Evolutionary conservation across 139 green algal species (phyloP), one percentile per base, ranked within the genome.

Genomic region (Chlamydomonas asymmetrica): DNA sequence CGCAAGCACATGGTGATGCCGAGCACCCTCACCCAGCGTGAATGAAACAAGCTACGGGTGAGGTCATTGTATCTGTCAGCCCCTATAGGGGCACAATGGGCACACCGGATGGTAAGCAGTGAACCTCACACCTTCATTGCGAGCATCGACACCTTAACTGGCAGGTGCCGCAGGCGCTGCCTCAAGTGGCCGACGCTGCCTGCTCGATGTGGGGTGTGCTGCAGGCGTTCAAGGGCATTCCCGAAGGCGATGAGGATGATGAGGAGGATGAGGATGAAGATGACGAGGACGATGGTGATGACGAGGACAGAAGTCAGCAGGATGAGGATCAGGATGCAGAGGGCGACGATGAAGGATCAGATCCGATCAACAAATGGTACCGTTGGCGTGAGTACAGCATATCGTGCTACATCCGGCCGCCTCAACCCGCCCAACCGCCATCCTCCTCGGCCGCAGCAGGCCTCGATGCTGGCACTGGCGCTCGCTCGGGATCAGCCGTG

Each of bases 381-480:
- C 52, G 68, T n/a, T 88, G 73, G 56, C 70, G 61, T 1, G 45
- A 85, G 29, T 74, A 74, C 59, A 67, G 37, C 50, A 71, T 84
- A 25, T 43, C 75, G 4, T 88, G 82, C 66, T 84, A 75, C 74
- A 80, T 88, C 65, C 74, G 71, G 16, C 82, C 82, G 29, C 66
- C 52, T n/a, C 8, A 2, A 31, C 31, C 57, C 6, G 57, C 29
- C 57, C 20, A 3, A 31, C 31, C 4, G 57, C 2, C 57, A 8
- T 4, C 43, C 1, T 4, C 60, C 35, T 49, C 66, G 16, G 16
- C 52, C 34, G 52, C 49, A n/a, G 34, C 34, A 2, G 9, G 16
- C 56, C 34, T 23, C 34, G 32, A 4, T 2, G 6, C n/a, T 22
- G 49, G 34, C 40, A 48, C 20, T 25, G 25, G 29, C 31, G 43